Evolutionary conservation across 2,329 filamentous ascomycete species (phyloP), one percentile per base, ranked within the genome.

Genomic region (Fusarium xylarioides): DNA sequence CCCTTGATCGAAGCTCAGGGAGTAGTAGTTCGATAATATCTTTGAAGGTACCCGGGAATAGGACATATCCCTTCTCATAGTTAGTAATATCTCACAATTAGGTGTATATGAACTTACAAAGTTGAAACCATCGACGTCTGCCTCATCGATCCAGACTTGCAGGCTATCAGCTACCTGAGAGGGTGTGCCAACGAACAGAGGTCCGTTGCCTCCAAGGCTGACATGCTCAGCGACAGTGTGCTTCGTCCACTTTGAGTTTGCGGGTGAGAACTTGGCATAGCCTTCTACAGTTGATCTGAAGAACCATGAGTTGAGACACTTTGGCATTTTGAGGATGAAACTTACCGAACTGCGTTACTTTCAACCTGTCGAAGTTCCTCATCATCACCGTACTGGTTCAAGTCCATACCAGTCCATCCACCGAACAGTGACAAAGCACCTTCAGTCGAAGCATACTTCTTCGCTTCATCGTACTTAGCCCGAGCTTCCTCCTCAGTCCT

Each of bases 71-170:
- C 85, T 87, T 4, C 0, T 11, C 30, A 5, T 3, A 19, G 54
- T 77, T 42, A 66, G 46, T 19, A 2, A 7, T 5, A 21, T 19
- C 18, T 44, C 3, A 2, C 1, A 4, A 26, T 11, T 18, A 10
- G 10, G 16, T 7, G 10, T 15, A 6, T 11, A 26, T n/a, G 16
- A 6, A 80, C 88, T 82, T 78, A 91, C 91, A 79, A 94, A 86
- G 77, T 94, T 94, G 81, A 94, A 94, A 0, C 92, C 92, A 77
- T 94, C 92, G 2, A 94, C 87, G 72, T 93, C 92, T 0, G 90
- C 91, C 78, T 93, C 91, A 11, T 83, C 77, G 1, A 93, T 84
- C 91, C 92, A 94, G 2, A 84, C 81, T 80, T 94, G 90, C 63
- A 94, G 84, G 47, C 87, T 86, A 77, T 94, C 91, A 0, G 90